Evolutionary conservation across 73 alveolate species (phyloP).

Genomic region (Urostyla sp.): DNA sequence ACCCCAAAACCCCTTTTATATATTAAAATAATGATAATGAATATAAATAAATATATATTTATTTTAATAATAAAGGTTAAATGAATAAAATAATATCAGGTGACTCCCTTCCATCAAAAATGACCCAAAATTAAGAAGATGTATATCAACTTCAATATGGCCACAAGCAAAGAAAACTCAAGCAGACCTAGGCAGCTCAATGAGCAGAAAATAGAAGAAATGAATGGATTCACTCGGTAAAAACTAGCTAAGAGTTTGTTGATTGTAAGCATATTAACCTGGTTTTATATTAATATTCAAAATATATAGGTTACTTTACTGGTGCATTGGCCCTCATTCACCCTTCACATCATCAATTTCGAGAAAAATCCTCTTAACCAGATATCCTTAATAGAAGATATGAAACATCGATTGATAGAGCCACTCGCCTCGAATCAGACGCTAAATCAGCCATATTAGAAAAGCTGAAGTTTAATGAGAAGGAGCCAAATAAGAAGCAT

Average conservation of each 20-base stretch:
- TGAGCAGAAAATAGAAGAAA: constrained; percentile 6
- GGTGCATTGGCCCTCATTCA: too few species aligned
- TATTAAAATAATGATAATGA: too few species aligned
- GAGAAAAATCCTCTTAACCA: constrained; percentile 18
- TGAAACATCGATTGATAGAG: constrained; percentile 3
- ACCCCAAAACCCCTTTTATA: too few species aligned
- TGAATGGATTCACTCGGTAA: constrained; percentile 29
- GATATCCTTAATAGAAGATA: constrained; percentile 12
- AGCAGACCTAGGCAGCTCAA: too few species aligned
- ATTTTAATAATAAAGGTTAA: too few species aligned
- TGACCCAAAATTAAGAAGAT: too few species aligned
- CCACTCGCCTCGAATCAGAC: constrained; percentile 10
- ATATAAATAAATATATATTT: too few species aligned
- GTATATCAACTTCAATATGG: too few species aligned
- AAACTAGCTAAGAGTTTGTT: constrained; percentile 9
- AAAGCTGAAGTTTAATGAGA: constrained; percentile 18
- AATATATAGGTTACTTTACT: neutral
- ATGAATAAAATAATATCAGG: too few species aligned
- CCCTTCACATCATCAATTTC: constrained; percentile 3
- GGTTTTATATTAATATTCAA: neutral
- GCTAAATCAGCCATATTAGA: constrained; percentile 13
- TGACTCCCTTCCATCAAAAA: too few species aligned
- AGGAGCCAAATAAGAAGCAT: constrained; percentile 22
- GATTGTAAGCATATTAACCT: neutral
- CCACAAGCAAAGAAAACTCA: too few species aligned